Conservation (phyloP, 2,329 filamentous ascomycete species). For the Thielaviopsis populi region DNA sequence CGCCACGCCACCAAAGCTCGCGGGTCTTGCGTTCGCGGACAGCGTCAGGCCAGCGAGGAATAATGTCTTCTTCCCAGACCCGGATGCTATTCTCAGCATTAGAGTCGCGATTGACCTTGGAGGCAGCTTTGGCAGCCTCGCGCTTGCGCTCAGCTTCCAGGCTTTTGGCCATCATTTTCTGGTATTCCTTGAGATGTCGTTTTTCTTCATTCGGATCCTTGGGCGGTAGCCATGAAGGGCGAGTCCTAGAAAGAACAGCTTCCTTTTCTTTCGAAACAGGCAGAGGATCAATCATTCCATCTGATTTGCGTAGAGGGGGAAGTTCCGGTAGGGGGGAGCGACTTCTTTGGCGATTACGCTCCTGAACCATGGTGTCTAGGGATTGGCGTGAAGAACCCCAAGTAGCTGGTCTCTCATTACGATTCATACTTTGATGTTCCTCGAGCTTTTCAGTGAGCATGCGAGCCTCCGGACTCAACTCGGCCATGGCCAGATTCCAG, state of each 20-base stretch:
- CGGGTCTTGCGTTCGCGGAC: slow-evolving; percentile 52
- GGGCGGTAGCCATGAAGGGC: slow-evolving; percentile 71
- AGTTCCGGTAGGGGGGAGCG: slow-evolving; percentile 46
- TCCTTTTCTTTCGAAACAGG: slow-evolving; percentile 79
- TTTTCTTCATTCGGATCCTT: slow-evolving; percentile 85
- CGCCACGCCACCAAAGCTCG: slow-evolving; percentile 70
- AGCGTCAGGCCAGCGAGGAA: slow-evolving; percentile 62
- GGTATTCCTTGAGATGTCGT: slow-evolving; percentile 72
- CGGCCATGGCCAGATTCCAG: slow-evolving; percentile 56
- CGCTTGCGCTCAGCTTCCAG: slow-evolving; percentile 44
- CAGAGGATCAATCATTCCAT: slow-evolving; percentile 72
- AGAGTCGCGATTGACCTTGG: slow-evolving; percentile 39
- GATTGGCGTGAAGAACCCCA: slow-evolving; percentile 18
- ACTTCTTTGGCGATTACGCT: slow-evolving; percentile 22
- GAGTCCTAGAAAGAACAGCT: slow-evolving; percentile 62
- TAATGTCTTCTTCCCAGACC: slow-evolving; percentile 61
- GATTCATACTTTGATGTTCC: slow-evolving; percentile 49
- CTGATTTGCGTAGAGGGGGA: slow-evolving; percentile 54
- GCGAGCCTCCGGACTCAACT: slow-evolving; percentile 57
- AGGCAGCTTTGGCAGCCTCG: slow-evolving; percentile 37
- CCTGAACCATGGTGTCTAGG: slow-evolving; percentile 16
- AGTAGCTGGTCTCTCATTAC: slow-evolving; percentile 20
- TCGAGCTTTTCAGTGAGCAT: slow-evolving; percentile 68
- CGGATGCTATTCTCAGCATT: slow-evolving; percentile 39
- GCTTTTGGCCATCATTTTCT: slow-evolving; percentile 61